These are phyloP conservation scores for Alisma plantagoaquatica DNA, from an alignment of 106 monocot species.

Conservation along the genomic window DNA sequence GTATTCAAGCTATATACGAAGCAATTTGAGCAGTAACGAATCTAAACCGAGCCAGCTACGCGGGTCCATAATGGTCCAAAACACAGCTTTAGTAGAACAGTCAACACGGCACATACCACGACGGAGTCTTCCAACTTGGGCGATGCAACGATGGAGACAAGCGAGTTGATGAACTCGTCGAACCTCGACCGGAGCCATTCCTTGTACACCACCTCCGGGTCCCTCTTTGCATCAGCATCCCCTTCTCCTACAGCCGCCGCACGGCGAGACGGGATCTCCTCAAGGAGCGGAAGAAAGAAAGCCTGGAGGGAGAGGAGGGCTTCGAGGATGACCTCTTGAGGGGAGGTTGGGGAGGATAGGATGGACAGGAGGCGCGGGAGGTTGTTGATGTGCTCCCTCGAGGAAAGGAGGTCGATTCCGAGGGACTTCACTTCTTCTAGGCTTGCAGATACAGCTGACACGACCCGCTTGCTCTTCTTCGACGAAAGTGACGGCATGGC, in stretches of 20 bases:
- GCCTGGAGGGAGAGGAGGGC: slow-evolving; percentile 69
- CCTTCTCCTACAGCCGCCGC: neutral
- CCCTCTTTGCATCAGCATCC: slow-evolving; percentile 19
- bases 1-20: too few relatives aligned
- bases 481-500: slow-evolving; percentile 2
- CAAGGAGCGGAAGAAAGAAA: slow-evolving; percentile 63
- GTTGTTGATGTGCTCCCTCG: slow-evolving; percentile 74
- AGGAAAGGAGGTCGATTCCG: slow-evolving; percentile 58
- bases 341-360: slow-evolving; percentile 31
- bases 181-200: slow-evolving; percentile 51
- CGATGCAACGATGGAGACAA: slow-evolving; percentile 39
- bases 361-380: slow-evolving; percentile 55
- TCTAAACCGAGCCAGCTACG: too few relatives aligned
- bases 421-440: slow-evolving; percentile 40
- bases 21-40: too few relatives aligned
- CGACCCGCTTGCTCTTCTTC: neutral
- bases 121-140: slow-evolving; percentile 23
- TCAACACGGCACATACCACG: slow-evolving; percentile 17
- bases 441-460: slow-evolving; percentile 14
- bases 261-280: slow-evolving; percentile 20
- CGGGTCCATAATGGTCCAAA: too few relatives aligned
- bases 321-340: slow-evolving; percentile 39
- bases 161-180: slow-evolving; percentile 43
- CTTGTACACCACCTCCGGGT: slow-evolving; percentile 43
- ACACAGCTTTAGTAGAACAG: neutral